Evolutionary conservation across 306 rosid species (phyloP).

Genomic region (Cucurbita maxima): DNA sequence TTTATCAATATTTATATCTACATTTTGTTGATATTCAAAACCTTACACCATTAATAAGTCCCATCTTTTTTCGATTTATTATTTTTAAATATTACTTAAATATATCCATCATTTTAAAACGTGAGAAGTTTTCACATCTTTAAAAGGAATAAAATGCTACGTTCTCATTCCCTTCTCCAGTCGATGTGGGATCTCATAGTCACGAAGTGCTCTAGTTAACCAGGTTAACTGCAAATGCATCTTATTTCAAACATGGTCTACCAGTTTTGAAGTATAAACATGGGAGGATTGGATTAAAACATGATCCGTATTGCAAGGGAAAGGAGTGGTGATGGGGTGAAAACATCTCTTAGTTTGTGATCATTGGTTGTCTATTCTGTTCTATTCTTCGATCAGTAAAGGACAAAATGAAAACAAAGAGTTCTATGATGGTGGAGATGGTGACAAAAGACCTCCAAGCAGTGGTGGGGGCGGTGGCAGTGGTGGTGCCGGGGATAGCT

Average conservation of each 20-base stretch:
- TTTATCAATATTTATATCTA: too few relatives aligned
- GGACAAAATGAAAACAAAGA: constrained; percentile 54
- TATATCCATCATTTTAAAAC: too few relatives aligned
- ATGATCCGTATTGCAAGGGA: constrained; percentile 27
- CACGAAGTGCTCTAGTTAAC: constrained; percentile 5
- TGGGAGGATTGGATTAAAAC: background rate
- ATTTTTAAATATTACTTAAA: too few relatives aligned
- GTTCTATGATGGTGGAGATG: constrained; percentile 28
- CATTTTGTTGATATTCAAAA: too few relatives aligned
- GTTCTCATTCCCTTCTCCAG: too few relatives aligned
- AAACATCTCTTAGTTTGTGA: too few relatives aligned
- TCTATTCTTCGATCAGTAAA: constrained; percentile 24
- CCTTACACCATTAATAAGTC: too few relatives aligned
- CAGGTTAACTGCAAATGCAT: constrained; percentile 3
- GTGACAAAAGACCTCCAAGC: constrained; percentile 27
- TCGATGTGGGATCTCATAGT: background rate
- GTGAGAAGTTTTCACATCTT: too few relatives aligned
- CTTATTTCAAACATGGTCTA: constrained; percentile 13
- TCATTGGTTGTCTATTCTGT: too few relatives aligned
- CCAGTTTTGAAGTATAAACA: constrained; percentile 16
- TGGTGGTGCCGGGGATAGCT: constrained; percentile 16
- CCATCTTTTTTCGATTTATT: too few relatives aligned
- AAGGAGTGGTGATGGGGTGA: too few relatives aligned
- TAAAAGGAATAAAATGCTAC: too few relatives aligned
- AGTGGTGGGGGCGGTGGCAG: constrained; percentile 18